phyloP scores from a whole-genome alignment of 495 filamentous ascomycete species.

The Elasticomyces elasticus region DNA sequence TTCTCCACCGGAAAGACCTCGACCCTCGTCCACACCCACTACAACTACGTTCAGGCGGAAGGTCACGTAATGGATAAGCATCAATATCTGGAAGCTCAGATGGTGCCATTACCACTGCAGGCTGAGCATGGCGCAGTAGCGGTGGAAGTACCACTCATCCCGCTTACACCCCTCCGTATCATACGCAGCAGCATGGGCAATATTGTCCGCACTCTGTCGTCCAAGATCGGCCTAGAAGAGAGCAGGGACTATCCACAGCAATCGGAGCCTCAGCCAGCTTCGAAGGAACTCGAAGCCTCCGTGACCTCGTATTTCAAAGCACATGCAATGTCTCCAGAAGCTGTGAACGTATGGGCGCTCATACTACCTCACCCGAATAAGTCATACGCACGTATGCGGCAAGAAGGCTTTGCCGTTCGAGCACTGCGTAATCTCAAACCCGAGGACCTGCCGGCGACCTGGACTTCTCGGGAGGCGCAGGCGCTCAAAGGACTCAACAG shows the following conservation, averaged over 20 bases:
- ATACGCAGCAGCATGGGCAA: constrained; percentile 69
- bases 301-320: constrained; percentile 50
- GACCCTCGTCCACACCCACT: constrained; percentile 8
- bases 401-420: background rate
- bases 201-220: constrained; percentile 60
- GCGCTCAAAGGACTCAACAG: constrained; percentile 29
- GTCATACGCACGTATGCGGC: constrained; percentile 4
- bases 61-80: background rate
- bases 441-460: constrained; percentile 14
- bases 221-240: constrained; percentile 9
- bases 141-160: constrained; percentile 41
- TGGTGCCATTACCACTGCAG: background rate
- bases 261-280: constrained; percentile 53
- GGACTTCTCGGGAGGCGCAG: constrained; percentile 4
- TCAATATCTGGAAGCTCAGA: constrained; percentile 7
- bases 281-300: constrained; percentile 59
- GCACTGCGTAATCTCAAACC: background rate
- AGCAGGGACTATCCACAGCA: constrained; percentile 12
- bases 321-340: constrained; percentile 35
- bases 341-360: constrained; percentile 68
- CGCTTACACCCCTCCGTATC: constrained; percentile 53
- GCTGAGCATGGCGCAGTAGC: constrained; percentile 1
- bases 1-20: constrained; percentile 21
- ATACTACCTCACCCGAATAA: constrained; percentile 38
- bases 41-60: background rate